A percentile compares a stretch with the other conserved stretches of the same genome.
phyloP scores from a whole-genome alignment of 2,329 filamentous ascomycete species.

The Colletotrichum endophyticum region DNA sequence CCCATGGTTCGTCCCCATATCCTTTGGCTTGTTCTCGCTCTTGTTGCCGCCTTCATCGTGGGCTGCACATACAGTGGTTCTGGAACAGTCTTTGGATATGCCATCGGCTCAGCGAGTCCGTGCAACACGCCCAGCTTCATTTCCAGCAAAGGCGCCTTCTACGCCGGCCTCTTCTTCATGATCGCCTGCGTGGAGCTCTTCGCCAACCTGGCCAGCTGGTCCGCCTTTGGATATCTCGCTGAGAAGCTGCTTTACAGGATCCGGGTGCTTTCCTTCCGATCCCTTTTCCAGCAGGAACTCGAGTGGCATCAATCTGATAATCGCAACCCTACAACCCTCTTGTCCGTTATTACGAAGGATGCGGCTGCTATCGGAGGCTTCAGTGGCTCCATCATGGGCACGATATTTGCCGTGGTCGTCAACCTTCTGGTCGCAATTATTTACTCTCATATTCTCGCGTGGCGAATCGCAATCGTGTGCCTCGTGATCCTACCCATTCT shows the following conservation, averaged over 20 bases:
- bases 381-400: slow-evolving; percentile 74
- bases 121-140: slow-evolving; percentile 46
- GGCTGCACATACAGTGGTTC: slow-evolving; percentile 59
- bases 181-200: slow-evolving; percentile 52
- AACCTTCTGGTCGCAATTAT: slow-evolving; percentile 73
- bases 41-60: slow-evolving; percentile 55
- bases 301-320: slow-evolving; percentile 74
- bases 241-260: slow-evolving; percentile 70
- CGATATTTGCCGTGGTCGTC: slow-evolving; percentile 69
- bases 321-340: slow-evolving; percentile 64
- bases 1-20: slow-evolving; percentile 43
- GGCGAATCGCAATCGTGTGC: slow-evolving; percentile 78
- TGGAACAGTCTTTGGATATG: slow-evolving; percentile 54
- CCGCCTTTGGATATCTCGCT: slow-evolving; percentile 52
- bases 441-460: slow-evolving; percentile 73
- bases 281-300: slow-evolving; percentile 69
- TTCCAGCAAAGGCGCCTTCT: slow-evolving; percentile 46
- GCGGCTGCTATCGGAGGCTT: slow-evolving; percentile 70
- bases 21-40: slow-evolving; percentile 42
- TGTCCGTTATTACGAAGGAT: slow-evolving; percentile 74
- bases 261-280: slow-evolving; percentile 67
- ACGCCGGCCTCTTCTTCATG: slow-evolving; percentile 61
- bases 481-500: slow-evolving; percentile 72
- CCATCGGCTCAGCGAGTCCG: slow-evolving; percentile 49
- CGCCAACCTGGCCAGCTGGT: slow-evolving; percentile 62